These are phyloP conservation scores for Rossbeevera mucosa DNA, from an alignment of 768 basidiomycete genomes.

Conservation along the genomic window DNA sequence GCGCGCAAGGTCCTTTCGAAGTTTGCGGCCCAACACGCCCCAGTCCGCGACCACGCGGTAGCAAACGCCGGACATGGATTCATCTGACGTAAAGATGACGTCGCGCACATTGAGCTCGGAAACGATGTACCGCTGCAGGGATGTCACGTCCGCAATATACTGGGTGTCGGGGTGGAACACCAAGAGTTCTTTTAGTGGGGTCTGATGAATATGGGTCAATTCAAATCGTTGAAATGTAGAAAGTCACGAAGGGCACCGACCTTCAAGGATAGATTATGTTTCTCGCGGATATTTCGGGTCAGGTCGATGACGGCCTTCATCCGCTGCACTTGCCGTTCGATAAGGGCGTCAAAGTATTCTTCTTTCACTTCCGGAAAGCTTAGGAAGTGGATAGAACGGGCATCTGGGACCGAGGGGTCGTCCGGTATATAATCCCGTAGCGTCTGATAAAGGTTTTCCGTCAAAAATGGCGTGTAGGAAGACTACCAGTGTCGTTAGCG, in stretches of 20 bases:
- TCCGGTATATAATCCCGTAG: constrained; percentile 81
- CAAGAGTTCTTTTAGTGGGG: constrained; percentile 85
- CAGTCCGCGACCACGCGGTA: constrained; percentile 94
- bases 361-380: constrained; percentile 90
- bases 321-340: constrained; percentile 90
- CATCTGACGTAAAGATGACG: constrained; percentile 85
- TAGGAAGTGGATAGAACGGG: constrained; percentile 93
- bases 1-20: constrained; percentile 85
- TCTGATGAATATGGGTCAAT: constrained; percentile 41
- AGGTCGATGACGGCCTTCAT: constrained; percentile 96
- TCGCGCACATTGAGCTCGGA: constrained; percentile 95
- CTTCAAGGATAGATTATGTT: constrained; percentile 83
- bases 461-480: constrained; percentile 96
- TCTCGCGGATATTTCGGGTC: constrained; percentile 82
- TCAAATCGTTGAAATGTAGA: background rate
- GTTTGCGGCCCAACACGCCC: constrained; percentile 88
- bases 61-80: constrained; percentile 76
- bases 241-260: constrained; percentile 37
- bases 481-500: constrained; percentile 49
- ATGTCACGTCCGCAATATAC: constrained; percentile 81
- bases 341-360: constrained; percentile 90
- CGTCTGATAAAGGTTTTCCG: constrained; percentile 93
- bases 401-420: constrained; percentile 64
- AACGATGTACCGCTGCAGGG: constrained; percentile 82
- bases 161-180: constrained; percentile 86